Conservation (phyloP, 768 basidiomycete genomes). For the Kondoa subrosea region DNA sequence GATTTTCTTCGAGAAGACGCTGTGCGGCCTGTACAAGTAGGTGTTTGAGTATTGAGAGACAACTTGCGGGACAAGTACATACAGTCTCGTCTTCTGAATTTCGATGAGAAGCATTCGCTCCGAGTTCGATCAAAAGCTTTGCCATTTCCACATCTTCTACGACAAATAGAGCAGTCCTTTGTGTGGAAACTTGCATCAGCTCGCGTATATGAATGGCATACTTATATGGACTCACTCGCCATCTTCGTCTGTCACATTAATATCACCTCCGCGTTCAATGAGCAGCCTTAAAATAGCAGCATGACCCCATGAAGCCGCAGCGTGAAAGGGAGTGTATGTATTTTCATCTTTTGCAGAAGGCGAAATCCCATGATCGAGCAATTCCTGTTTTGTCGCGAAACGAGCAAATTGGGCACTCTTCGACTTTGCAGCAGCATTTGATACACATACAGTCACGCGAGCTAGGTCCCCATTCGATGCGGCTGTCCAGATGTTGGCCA, state of each 20-base stretch:
- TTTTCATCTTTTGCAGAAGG: constrained; percentile 21
- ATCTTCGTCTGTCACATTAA: constrained; percentile 35
- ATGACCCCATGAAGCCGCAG: constrained; percentile 37
- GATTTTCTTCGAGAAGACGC: constrained; percentile 26
- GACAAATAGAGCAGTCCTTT: constrained; percentile 33
- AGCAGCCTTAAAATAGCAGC: constrained; percentile 34
- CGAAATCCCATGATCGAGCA: constrained; percentile 9
- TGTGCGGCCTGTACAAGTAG: constrained; percentile 22
- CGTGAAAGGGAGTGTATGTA: constrained; percentile 31
- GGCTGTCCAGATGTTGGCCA: constrained; percentile 35
- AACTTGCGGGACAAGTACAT: not conserved
- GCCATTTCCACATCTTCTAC: constrained; percentile 34
- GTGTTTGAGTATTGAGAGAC: not conserved
- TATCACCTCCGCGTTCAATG: constrained; percentile 33
- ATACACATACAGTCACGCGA: constrained; percentile 30
- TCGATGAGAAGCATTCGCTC: constrained; percentile 29
- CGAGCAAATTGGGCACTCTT: too few species aligned
- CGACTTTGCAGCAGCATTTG: constrained; percentile 10
- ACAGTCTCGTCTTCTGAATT: constrained; percentile 35
- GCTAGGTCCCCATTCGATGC: constrained; percentile 35
- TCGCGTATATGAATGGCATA: not conserved
- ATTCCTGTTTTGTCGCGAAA: not conserved
- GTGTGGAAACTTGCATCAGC: not conserved
- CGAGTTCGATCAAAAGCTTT: constrained; percentile 32
- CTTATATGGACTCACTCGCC: constrained; percentile 28